phyloP scores from a whole-genome alignment of 1,284 basidiomycete species.

The Puccinia triticina region DNA sequence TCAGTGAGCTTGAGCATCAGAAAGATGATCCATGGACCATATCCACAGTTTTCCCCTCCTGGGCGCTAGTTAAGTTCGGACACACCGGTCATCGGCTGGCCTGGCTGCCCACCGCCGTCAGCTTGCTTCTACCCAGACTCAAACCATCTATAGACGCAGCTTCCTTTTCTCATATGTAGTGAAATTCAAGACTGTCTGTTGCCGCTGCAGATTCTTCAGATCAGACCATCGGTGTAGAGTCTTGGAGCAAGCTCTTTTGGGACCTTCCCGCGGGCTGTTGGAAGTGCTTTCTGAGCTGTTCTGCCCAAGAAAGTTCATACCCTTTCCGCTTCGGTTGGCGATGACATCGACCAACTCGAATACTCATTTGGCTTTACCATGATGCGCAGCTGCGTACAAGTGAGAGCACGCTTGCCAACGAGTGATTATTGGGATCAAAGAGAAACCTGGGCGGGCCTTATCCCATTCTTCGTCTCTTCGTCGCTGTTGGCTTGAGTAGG shows the following conservation, averaged over 20 bases:
- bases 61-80: background rate
- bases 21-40: background rate
- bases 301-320: background rate
- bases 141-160: no score
- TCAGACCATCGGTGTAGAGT: no score
- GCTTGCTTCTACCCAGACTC: no score
- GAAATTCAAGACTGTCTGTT: no score
- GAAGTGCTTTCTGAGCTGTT: background rate
- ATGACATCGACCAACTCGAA: background rate
- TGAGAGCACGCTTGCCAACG: slow-evolving; percentile 15
- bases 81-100: no score
- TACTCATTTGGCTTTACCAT: background rate
- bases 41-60: no score
- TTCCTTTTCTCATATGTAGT: background rate
- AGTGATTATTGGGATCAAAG: no score
- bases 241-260: background rate
- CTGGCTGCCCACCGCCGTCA: no score
- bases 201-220: no score
- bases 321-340: background rate
- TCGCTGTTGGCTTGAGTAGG: background rate
- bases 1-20: background rate
- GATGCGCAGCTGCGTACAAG: background rate
- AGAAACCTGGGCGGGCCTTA: background rate
- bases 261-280: background rate
- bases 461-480: background rate